These are phyloP conservation scores for Tulasnella sp. DNA, from an alignment of 768 basidiomycete genomes.

Conservation along the genomic window DNA sequence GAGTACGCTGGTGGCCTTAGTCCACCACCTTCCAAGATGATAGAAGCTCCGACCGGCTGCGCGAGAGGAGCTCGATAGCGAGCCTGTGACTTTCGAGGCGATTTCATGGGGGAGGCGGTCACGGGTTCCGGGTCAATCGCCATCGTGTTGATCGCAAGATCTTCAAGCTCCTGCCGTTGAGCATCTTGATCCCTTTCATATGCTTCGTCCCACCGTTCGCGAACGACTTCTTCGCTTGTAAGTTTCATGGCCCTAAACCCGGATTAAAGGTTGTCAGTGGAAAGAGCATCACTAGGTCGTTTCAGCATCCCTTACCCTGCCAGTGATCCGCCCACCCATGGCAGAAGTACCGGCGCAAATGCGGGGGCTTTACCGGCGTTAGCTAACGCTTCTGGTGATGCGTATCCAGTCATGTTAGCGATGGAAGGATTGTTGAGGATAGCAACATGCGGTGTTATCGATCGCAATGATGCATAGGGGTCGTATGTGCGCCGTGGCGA, in stretches of 20 bases:
- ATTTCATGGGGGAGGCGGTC: not conserved
- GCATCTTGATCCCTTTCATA: conserved; percentile 26
- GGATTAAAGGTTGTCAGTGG: conserved; percentile 1
- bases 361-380: conserved; percentile 80
- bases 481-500: conserved; percentile 36
- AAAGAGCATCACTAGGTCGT: not conserved
- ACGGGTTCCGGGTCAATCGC: conserved; percentile 20
- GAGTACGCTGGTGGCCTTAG: not conserved
- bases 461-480: conserved; percentile 61
- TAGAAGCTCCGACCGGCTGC: conserved; percentile 9
- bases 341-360: conserved; percentile 66
- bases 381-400: conserved; percentile 39
- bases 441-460: conserved; percentile 59
- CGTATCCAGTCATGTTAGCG: conserved; percentile 28
- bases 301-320: conserved; percentile 53
- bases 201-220: conserved; percentile 80
- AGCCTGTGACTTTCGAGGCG: not conserved
- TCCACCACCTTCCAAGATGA: conserved; percentile 31
- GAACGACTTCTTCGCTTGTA: conserved; percentile 65
- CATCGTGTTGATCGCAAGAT: conserved; percentile 19
- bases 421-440: conserved; percentile 79
- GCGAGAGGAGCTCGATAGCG: not conserved
- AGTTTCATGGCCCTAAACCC: conserved; percentile 64
- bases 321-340: conserved; percentile 90
- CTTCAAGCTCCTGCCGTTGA: conserved; percentile 13